Conservation (phyloP, 257 asterid species). For the Echium plantagineum region DNA sequence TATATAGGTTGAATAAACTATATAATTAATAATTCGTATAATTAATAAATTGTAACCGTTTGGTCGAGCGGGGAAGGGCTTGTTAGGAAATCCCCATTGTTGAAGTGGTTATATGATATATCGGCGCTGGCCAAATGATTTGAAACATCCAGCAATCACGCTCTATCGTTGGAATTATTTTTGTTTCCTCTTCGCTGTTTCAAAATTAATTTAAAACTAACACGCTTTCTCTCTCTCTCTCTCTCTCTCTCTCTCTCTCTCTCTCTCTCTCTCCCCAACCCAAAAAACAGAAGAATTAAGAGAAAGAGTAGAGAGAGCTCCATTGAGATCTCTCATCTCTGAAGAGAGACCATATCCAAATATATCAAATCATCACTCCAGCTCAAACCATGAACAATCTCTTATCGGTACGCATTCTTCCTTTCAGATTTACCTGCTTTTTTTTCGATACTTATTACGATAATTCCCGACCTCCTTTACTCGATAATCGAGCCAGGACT, state of each 20-base stretch:
- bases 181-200: background rate
- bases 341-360: background rate
- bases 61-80: too few species aligned
- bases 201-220: background rate
- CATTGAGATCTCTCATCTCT: background rate
- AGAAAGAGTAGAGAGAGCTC: background rate
- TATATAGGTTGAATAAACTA: too few species aligned
- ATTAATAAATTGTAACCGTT: too few species aligned
- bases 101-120: too few species aligned
- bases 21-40: too few species aligned
- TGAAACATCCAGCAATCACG: background rate
- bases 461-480: too few species aligned
- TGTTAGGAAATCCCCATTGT: too few species aligned
- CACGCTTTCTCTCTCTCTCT: background rate
- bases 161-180: background rate
- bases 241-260: background rate
- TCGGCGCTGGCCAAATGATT: too few species aligned
- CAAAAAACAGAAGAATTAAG: background rate
- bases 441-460: too few species aligned
- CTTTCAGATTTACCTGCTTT: too few species aligned
- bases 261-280: background rate
- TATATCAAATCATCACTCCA: too few species aligned
- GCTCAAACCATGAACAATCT: slow-evolving; percentile 57
- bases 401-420: slow-evolving; percentile 24
- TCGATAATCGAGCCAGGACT: too few species aligned